Evolutionary conservation across 768 basidiomycete genomes (phyloP).

Genomic region (Erythrobasidium yunnanense): DNA sequence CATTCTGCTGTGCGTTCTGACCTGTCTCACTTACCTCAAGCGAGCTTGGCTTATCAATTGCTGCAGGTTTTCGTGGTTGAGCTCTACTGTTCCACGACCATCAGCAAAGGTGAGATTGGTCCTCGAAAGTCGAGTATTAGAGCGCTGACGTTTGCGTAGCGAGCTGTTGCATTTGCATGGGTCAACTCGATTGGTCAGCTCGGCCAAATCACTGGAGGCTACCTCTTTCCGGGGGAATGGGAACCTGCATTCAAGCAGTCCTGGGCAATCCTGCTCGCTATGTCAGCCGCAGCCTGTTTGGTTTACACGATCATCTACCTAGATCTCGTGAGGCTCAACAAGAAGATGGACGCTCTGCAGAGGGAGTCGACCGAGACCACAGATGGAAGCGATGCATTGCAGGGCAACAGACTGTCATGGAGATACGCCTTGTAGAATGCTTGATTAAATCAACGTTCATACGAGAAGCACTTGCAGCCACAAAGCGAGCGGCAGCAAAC

Average conservation of each 20-base stretch:
- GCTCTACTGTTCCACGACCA: neutral
- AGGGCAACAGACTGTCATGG: neutral
- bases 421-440: neutral
- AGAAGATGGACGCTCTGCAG: neutral
- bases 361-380: neutral
- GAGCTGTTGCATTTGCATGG: neutral
- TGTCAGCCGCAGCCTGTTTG: neutral
- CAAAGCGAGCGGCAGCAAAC: too few species aligned
- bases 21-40: neutral
- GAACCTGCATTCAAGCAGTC: neutral
- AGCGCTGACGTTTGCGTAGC: too few species aligned
- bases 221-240: conserved; percentile 5
- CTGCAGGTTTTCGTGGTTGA: neutral
- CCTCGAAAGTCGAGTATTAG: too few species aligned
- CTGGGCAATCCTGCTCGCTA: neutral
- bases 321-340: neutral
- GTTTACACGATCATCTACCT: neutral
- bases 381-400: neutral
- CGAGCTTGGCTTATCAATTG: neutral
- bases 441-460: too few species aligned
- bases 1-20: neutral
- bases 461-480: too few species aligned
- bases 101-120: too few species aligned
- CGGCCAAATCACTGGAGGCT: conserved; percentile 1
- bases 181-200: conserved; percentile 3